Conservation (phyloP, 1,139 yeast species). For the Arxiozyma telluris region DNA sequence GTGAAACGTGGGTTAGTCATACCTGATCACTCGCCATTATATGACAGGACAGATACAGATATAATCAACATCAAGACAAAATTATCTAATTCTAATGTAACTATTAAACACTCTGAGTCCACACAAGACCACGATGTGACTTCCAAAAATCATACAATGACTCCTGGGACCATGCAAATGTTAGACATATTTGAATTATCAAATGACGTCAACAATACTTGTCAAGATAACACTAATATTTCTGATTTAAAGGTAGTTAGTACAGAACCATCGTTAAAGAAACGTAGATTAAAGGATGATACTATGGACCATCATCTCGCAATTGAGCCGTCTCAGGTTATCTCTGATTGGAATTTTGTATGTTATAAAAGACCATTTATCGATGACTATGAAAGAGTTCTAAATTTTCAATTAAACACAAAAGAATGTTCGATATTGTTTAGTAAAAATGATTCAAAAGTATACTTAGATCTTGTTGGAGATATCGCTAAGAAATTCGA, state of each 20-base stretch:
- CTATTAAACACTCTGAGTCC: too few relatives aligned
- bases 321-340: neutral
- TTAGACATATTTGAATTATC: neutral
- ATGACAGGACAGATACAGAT: neutral
- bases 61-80: neutral
- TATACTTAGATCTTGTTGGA: slow-evolving; percentile 27
- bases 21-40: neutral
- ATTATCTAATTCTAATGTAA: neutral
- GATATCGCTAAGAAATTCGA: slow-evolving; percentile 27
- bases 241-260: neutral
- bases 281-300: neutral
- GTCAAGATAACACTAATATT: neutral
- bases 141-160: too few relatives aligned
- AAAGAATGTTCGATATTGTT: slow-evolving; percentile 20
- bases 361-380: slow-evolving; percentile 53
- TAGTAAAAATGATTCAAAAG: slow-evolving; percentile 24
- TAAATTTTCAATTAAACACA: slow-evolving; percentile 48
- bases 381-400: slow-evolving; percentile 41
- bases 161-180: too few relatives aligned
- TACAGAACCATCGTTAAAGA: neutral
- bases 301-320: neutral
- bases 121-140: too few relatives aligned
- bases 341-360: slow-evolving; percentile 17
- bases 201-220: neutral
- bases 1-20: slow-evolving; percentile 35